Evolutionary conservation across 2,329 filamentous ascomycete genomes (phyloP).

Genomic region (Colletotrichum viniferum): DNA sequence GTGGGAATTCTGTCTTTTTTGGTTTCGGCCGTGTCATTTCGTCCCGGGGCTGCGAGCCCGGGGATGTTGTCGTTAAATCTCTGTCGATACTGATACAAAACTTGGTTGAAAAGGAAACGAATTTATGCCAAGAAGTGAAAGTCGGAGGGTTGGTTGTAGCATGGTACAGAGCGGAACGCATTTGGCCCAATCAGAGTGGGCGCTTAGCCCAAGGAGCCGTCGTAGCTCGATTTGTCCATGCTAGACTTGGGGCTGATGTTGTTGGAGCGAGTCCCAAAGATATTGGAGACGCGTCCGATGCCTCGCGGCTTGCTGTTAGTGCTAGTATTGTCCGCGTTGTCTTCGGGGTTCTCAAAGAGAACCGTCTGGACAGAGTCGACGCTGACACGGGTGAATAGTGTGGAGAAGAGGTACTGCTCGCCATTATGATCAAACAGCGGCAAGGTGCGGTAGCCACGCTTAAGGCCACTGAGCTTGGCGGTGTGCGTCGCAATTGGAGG

Average conservation of each 20-base stretch:
- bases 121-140: constrained; percentile 19
- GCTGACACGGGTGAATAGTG: constrained; percentile 87
- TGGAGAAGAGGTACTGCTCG: constrained; percentile 93
- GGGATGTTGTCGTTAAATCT: constrained; percentile 11
- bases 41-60: constrained; percentile 7
- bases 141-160: background rate
- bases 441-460: constrained; percentile 90
- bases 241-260: constrained; percentile 57
- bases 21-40: constrained; percentile 23
- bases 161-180: background rate
- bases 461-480: constrained; percentile 86
- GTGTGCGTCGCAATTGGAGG: constrained; percentile 85
- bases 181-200: background rate
- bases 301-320: constrained; percentile 59
- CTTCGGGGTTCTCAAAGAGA: constrained; percentile 54
- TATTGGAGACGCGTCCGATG: constrained; percentile 52
- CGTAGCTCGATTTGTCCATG: constrained; percentile 52
- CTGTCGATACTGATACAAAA: constrained; percentile 21
- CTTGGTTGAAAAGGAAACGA: constrained; percentile 3
- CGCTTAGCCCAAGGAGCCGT: constrained; percentile 33
- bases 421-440: constrained; percentile 88
- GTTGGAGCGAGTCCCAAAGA: constrained; percentile 55
- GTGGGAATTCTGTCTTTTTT: constrained; percentile 19
- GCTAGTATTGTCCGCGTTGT: constrained; percentile 28
- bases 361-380: constrained; percentile 63